Conservation (phyloP, 148 eudicot species). For the Suaeda aralocaspica region DNA sequence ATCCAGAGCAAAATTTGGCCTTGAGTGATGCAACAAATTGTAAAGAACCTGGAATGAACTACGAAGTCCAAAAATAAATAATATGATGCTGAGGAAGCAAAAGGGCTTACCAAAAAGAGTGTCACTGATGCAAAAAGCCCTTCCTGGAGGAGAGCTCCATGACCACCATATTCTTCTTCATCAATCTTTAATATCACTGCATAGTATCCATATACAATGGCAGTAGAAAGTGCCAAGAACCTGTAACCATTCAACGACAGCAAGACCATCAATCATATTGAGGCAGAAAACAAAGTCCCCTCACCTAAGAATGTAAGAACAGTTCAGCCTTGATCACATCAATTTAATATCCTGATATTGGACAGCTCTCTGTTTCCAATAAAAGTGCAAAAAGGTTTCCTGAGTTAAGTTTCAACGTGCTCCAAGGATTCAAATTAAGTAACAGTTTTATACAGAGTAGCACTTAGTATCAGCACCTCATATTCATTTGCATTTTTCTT, state of each 20-base stretch:
- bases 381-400: neutral
- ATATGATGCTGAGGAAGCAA: constrained; percentile 1
- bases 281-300: too few species aligned
- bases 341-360: neutral
- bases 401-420: neutral
- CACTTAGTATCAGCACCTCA: too few species aligned
- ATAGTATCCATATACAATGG: constrained; percentile 79
- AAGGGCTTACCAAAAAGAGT: constrained; percentile 69
- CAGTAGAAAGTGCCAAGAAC: constrained; percentile 70
- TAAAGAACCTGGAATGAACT: neutral
- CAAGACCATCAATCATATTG: neutral
- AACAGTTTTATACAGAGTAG: too few species aligned
- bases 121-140: constrained; percentile 92
- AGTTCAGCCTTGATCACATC: neutral
- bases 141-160: constrained; percentile 94
- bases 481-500: too few species aligned
- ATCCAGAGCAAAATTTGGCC: neutral
- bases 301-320: neutral
- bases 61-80: neutral
- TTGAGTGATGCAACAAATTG: constrained; percentile 5
- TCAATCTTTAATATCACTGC: constrained; percentile 75
- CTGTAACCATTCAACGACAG: constrained; percentile 33
- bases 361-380: neutral
- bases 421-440: too few species aligned
- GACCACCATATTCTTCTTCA: constrained; percentile 96